A percentile compares a stretch with the other conserved stretches of the same genome.
Conservation (phyloP, 768 basidiomycete species). For the Hemileccinum impolitum region DNA sequence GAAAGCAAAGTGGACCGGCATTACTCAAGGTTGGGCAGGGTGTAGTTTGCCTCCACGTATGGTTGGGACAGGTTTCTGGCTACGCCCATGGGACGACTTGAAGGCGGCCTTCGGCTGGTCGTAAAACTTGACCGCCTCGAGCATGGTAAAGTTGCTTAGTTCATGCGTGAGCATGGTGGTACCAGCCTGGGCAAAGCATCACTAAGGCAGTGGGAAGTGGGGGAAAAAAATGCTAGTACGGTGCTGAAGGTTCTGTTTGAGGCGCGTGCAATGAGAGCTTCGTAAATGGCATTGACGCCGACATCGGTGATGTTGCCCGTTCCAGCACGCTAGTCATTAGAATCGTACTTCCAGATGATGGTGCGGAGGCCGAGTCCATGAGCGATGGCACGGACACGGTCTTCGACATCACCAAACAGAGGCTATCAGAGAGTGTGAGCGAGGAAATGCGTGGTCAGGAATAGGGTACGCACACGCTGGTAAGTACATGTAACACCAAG, state of each 20-base stretch:
- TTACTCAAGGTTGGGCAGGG: constrained; percentile 41
- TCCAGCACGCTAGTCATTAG: constrained; percentile 70
- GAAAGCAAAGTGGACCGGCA: constrained; percentile 30
- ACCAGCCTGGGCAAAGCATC: constrained; percentile 33
- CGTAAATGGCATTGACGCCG: constrained; percentile 51
- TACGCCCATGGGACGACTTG: constrained; percentile 51
- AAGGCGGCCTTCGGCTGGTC: constrained; percentile 46
- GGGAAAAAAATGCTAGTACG: constrained; percentile 24
- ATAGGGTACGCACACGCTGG: constrained; percentile 45
- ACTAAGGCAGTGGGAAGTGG: too few relatives aligned
- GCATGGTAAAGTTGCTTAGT: constrained; percentile 59
- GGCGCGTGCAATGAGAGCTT: constrained; percentile 47
- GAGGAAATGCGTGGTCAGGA: neutral
- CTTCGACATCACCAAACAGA: constrained; percentile 67
- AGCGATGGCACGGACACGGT: constrained; percentile 71
- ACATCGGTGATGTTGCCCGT: constrained; percentile 41
- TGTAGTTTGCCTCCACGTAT: constrained; percentile 46
- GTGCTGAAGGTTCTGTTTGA: constrained; percentile 39
- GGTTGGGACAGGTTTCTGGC: constrained; percentile 49
- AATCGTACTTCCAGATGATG: constrained; percentile 70
- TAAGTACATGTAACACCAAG: constrained; percentile 52
- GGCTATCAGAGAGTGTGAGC: constrained; percentile 28
- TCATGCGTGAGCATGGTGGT: constrained; percentile 58
- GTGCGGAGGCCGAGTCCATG: constrained; percentile 64
- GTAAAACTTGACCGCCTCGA: constrained; percentile 53